A percentile compares a stretch with the other conserved stretches of the same genome.
These are phyloP conservation scores for Kickxella alabastrina DNA, from an alignment of 192 early-diverging fungal genomes.

Conservation along the genomic window DNA sequence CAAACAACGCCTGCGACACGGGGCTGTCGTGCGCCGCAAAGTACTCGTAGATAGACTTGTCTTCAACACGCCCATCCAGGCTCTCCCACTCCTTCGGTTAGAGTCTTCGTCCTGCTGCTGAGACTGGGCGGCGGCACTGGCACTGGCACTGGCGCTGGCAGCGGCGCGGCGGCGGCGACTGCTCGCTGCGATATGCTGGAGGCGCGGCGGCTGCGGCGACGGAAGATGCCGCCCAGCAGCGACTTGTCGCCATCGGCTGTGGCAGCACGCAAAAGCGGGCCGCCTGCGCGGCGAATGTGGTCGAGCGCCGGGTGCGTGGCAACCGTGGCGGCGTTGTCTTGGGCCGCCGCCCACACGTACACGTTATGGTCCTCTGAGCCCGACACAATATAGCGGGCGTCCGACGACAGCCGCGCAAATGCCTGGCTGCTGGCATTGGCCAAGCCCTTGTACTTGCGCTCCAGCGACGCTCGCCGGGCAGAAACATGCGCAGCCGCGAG, in stretches of 20 bases:
- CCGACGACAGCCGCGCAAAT: slow-evolving; percentile 71
- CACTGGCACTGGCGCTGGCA: neutral
- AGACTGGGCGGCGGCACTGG: neutral
- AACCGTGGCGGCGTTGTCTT: slow-evolving; percentile 51
- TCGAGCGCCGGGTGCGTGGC: slow-evolving; percentile 37
- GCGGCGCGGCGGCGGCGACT: too few relatives aligned
- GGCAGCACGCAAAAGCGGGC: too few relatives aligned
- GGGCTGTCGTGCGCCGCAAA: slow-evolving; percentile 56
- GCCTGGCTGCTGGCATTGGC: slow-evolving; percentile 68
- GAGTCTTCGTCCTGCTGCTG: slow-evolving; percentile 13
- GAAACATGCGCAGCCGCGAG: slow-evolving; percentile 75
- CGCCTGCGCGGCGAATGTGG: slow-evolving; percentile 28
- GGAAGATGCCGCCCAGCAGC: too few relatives aligned
- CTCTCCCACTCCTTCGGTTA: slow-evolving; percentile 53
- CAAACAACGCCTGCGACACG: slow-evolving; percentile 63
- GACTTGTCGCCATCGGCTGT: too few relatives aligned
- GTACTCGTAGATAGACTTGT: slow-evolving; percentile 53
- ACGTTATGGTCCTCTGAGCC: slow-evolving; percentile 77
- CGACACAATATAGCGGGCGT: slow-evolving; percentile 75
- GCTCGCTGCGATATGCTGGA: too few relatives aligned
- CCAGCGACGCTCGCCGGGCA: slow-evolving; percentile 71
- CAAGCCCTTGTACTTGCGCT: slow-evolving; percentile 77
- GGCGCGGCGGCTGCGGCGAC: too few relatives aligned
- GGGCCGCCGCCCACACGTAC: slow-evolving; percentile 62
- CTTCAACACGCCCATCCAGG: slow-evolving; percentile 47